These are phyloP conservation scores for Fraxinus velutina DNA, from an alignment of 305 asterid species.

Conservation along the genomic window DNA sequence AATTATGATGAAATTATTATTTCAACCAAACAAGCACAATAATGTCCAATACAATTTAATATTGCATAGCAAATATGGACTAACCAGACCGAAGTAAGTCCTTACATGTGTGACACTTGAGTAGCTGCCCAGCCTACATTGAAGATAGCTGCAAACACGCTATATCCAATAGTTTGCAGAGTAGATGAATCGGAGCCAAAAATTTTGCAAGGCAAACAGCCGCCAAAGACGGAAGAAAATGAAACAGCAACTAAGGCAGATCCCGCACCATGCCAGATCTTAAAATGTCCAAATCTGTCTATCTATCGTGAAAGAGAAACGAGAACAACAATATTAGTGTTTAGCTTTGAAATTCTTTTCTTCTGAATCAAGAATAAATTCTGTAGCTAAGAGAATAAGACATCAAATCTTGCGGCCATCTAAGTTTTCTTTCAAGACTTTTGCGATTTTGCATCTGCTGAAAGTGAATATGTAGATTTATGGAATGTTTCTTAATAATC, in stretches of 20 bases:
- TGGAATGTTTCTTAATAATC: background rate
- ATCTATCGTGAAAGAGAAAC: slow-evolving; percentile 44
- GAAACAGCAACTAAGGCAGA: slow-evolving; percentile 75
- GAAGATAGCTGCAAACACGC: slow-evolving; percentile 77
- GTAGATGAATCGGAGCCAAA: slow-evolving; percentile 59
- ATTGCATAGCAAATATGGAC: background rate
- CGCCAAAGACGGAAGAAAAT: slow-evolving; percentile 87
- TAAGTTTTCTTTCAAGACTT: background rate
- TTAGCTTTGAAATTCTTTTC: background rate
- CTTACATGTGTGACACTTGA: slow-evolving; percentile 92
- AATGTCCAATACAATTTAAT: background rate
- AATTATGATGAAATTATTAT: background rate
- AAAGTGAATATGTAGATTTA: background rate
- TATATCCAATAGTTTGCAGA: slow-evolving; percentile 57
- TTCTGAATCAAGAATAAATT: background rate
- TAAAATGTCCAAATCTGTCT: slow-evolving; percentile 79
- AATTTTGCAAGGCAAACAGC: slow-evolving; percentile 79
- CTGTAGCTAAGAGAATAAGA: background rate
- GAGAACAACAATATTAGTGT: background rate
- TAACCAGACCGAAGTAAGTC: slow-evolving; percentile 1
- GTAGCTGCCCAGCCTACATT: slow-evolving; percentile 96
- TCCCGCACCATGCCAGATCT: slow-evolving; percentile 81
- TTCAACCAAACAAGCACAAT: background rate
- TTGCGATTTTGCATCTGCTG: background rate
- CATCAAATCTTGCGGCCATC: background rate